Conservation (phyloP, 257 asterid genomes). For the Thymus quinquecostatus region DNA sequence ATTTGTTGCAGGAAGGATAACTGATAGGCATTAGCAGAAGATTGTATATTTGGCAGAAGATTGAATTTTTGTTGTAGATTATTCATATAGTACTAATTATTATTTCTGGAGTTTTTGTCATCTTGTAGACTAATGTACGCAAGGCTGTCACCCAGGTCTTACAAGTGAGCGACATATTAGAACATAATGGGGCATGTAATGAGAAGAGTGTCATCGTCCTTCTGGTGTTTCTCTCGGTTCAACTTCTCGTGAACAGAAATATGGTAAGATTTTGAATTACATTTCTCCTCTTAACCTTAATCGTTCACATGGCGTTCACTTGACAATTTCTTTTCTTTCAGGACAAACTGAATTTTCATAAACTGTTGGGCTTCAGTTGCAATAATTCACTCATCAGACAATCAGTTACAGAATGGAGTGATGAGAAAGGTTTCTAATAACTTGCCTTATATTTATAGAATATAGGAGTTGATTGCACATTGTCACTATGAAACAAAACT, state of each 20-base stretch:
- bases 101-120: neutral
- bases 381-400: slow-evolving; percentile 56
- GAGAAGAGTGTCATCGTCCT: slow-evolving; percentile 84
- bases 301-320: slow-evolving; percentile 27
- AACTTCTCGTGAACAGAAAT: slow-evolving; percentile 87
- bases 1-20: slow-evolving; percentile 22
- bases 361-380: slow-evolving; percentile 75
- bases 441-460: slow-evolving; percentile 21
- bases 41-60: neutral
- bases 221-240: slow-evolving; percentile 89
- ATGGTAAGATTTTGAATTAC: slow-evolving; percentile 52
- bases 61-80: neutral
- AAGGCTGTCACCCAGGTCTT: slow-evolving; percentile 65
- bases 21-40: slow-evolving; percentile 2
- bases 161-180: slow-evolving; percentile 94
- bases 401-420: slow-evolving; percentile 51
- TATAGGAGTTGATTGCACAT: slow-evolving; percentile 3
- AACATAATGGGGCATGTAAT: slow-evolving; percentile 87
- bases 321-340: slow-evolving; percentile 41
- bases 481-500: slow-evolving; percentile 9
- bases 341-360: slow-evolving; percentile 91
- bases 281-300: slow-evolving; percentile 19
- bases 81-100: neutral
- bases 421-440: slow-evolving; percentile 56
- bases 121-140: slow-evolving; percentile 30